Base-by-base conservation (phyloP, 2,329 filamentous ascomycete genomes). In the Sarocladium brachiariae region DNA sequence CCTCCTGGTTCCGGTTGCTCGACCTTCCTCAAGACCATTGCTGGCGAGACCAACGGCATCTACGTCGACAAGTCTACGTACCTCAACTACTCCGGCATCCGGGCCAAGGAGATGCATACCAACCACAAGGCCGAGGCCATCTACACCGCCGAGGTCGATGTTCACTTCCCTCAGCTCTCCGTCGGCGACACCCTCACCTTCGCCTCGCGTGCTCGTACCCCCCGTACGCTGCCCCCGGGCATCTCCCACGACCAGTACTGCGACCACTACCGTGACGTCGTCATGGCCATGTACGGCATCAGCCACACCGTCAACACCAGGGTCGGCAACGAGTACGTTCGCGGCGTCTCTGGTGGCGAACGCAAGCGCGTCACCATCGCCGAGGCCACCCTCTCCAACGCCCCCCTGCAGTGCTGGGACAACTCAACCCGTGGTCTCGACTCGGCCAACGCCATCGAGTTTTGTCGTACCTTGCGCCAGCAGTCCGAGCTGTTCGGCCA, bases 81-180 rank as follows among this genome's bases (percentile, higher is more conserved):
- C 41, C 69, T 86, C 52, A 83, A 86, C 62, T 87, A 86, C 56
- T 77, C 84, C 57, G 74, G 74, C 56, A 75, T 80, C 53, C 70
- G 73, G 2, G 71, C 79, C 48, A 63, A 78, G 53, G 70, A 80
- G 56, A 84, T 84, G 74, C 70, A 77, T 60, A 74, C 71, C 31
- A 72, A 74, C 56, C 70, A 56, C 54, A 74, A 57, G 56, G 63
- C 33, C 51, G 86, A 90, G 66, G 84, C 84, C 51, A 88, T 89
- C 62, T 89, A 89, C 67, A 87, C 84, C 0, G 84, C 84, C 49
- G 86, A 89, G 65, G 81, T 85, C 30, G 87, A 90, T 61, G 81
- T 84, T 2, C 84, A 88, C 66, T 87, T 88, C 58, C 83, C 84
- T 3, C 77, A 80, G 67, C 67, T 89, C 58, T 81, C 77, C 3